Percentiles rank a stretch among this genome's conserved stretches.
Evolutionary conservation across 495 filamentous ascomycete genomes (phyloP).

Genomic region (Jackrogersella minutella): DNA sequence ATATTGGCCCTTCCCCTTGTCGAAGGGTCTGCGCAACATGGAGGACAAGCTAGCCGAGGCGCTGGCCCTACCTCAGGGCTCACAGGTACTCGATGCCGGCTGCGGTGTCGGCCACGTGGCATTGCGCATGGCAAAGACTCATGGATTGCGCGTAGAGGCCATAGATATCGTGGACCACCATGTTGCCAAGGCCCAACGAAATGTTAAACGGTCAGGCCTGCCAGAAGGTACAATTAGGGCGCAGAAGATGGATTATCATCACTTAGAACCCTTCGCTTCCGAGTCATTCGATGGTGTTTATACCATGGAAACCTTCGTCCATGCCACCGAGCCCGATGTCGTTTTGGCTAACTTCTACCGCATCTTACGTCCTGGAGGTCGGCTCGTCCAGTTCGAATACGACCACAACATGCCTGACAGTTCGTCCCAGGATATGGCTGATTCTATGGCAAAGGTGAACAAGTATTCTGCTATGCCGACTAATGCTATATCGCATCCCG

Average conservation of each 20-base stretch:
- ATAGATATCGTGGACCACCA: constrained; percentile 64
- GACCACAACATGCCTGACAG: constrained; percentile 50
- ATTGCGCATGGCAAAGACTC: constrained; percentile 52
- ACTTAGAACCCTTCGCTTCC: too few relatives aligned
- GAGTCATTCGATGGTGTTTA: too few relatives aligned
- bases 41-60: constrained; percentile 57
- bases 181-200: constrained; percentile 53
- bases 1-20: constrained; percentile 63
- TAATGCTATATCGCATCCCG: constrained; percentile 45
- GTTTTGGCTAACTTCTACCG: constrained; percentile 59
- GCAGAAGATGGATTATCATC: constrained; percentile 60
- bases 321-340: constrained; percentile 59
- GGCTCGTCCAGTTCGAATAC: constrained; percentile 60
- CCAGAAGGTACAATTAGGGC: constrained; percentile 49
- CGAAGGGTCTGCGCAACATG: too few relatives aligned
- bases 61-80: constrained; percentile 47
- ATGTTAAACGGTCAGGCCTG: constrained; percentile 51
- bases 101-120: constrained; percentile 62
- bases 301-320: constrained; percentile 68
- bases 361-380: constrained; percentile 59
- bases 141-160: constrained; percentile 52
- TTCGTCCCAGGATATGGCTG: constrained; percentile 43
- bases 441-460: constrained; percentile 49
- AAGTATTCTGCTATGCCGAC: constrained; percentile 59
- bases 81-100: constrained; percentile 60